Evolutionary conservation across 2,329 filamentous ascomycete genomes (phyloP).

Genomic region (Cercospora zeina): DNA sequence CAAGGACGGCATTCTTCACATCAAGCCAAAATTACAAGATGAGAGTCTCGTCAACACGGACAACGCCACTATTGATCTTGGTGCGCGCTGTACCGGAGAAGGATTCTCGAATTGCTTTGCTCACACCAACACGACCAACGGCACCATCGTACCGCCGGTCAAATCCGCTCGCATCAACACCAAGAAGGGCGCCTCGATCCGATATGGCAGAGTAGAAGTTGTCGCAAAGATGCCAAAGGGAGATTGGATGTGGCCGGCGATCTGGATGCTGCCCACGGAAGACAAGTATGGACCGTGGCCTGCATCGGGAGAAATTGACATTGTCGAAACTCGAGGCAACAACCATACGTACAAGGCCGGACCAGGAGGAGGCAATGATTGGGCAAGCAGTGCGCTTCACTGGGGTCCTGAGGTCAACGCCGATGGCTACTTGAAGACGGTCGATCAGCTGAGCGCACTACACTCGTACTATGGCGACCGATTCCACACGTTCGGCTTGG

Average conservation of each 20-base stretch:
- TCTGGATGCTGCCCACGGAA: constrained; percentile 80
- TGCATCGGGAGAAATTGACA: constrained; percentile 78
- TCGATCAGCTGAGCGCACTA: constrained; percentile 71
- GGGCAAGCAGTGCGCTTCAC: constrained; percentile 75
- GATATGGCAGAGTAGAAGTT: constrained; percentile 79
- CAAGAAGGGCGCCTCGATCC: constrained; percentile 68
- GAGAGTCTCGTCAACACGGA: constrained; percentile 64
- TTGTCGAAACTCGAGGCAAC: constrained; percentile 78
- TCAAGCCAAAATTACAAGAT: constrained; percentile 78
- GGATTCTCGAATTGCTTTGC: constrained; percentile 63
- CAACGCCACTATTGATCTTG: constrained; percentile 66
- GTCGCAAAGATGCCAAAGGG: constrained; percentile 72
- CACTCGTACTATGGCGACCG: constrained; percentile 70
- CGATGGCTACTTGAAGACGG: constrained; percentile 81
- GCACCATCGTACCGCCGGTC: constrained; percentile 73
- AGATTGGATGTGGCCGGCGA: constrained; percentile 90
- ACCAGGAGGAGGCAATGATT: constrained; percentile 74
- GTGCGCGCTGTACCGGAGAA: constrained; percentile 67
- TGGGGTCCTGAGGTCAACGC: constrained; percentile 73
- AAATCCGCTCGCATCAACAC: constrained; percentile 78
- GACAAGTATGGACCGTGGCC: constrained; percentile 77
- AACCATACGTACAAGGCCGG: constrained; percentile 65
- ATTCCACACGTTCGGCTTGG: constrained; percentile 77
- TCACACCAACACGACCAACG: constrained; percentile 73
- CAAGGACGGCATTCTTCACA: constrained; percentile 66